These are phyloP conservation scores for Phytophthora melonis DNA, from an alignment of 352 stramenopile species.

Conservation along the genomic window DNA sequence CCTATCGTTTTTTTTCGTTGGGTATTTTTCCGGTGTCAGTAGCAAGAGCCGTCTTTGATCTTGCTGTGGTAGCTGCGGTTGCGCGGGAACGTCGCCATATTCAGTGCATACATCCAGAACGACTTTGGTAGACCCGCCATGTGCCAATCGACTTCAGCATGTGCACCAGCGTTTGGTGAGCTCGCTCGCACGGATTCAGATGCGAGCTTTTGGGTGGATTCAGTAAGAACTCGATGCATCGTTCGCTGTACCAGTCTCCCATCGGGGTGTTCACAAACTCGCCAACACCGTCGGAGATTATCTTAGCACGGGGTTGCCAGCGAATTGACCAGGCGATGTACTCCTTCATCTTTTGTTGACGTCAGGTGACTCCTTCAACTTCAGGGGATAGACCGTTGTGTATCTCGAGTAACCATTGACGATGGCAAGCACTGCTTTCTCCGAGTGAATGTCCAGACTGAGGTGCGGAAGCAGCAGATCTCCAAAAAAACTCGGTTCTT, in stretches of 20 bases:
- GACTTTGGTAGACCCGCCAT: not conserved
- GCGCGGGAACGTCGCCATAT: not conserved
- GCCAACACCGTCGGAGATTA: not conserved
- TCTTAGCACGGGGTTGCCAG: not conserved
- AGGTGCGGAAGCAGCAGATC: not conserved
- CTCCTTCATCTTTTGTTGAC: constrained; percentile 1
- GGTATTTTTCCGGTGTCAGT: too few relatives aligned
- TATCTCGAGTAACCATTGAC: not conserved
- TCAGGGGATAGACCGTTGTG: not conserved
- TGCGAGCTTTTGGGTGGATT: not conserved
- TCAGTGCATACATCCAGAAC: constrained; percentile 6
- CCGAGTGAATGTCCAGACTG: not conserved
- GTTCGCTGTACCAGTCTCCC: not conserved
- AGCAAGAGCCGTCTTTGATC: too few relatives aligned
- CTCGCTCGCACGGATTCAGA: not conserved
- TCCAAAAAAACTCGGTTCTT: not conserved
- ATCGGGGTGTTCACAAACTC: not conserved
- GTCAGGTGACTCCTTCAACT: not conserved
- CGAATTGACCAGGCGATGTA: constrained; percentile 11
- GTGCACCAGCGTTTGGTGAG: not conserved
- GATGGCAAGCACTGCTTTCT: not conserved
- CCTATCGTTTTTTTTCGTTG: too few relatives aligned
- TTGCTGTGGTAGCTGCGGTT: not conserved
- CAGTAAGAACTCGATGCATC: not conserved
- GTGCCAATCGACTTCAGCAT: not conserved